Base-by-base conservation (phyloP, 2,329 filamentous ascomycete genomes). In the Fusarium anthophilum region DNA sequence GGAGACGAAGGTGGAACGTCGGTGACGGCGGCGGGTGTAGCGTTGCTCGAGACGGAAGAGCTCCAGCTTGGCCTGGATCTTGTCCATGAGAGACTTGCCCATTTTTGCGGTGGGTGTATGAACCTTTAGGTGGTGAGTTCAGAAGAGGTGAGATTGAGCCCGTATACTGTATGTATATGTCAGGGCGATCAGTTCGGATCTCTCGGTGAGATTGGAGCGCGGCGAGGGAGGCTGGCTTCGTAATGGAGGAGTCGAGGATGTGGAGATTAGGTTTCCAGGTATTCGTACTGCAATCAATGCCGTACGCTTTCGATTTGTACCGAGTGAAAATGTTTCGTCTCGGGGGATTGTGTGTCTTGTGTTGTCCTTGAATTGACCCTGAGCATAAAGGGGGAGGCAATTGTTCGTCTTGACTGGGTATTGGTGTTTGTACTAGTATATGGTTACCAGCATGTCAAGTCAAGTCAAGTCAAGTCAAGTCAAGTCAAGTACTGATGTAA, bases 1-100 rank as follows among this genome's bases (percentile, higher is more conserved):
- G 80, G 93, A 95, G 80, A 93, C 91, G 83, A 97, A 98, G 69
- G 94, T 96, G 62, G 92, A 95, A 82, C 96, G 94, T 78, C 96
- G 94, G 78, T 91, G 85, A 79, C 96, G 94, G 81, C 94, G 93
- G 79, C 93, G 93, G 58, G 95, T 97, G 87, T 98, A 98, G 79
- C 94, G 93, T 86, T 98, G 93, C 86, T 98, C 96, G 76, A 98
- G 92, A 56, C 95, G 94, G 88, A 97, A 96, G 80, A 98, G 91
- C 87, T 98, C 95, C 79, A 97, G 87, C 87, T 93, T 90, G 69
- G 89, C 87, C 77, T 91, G 87, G 81, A 91, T 88, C 81, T 88
- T 87, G 69, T 90, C 87, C 77, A 92, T 79, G 79, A 91, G 79
- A 77, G 85, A 86, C 79, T 86, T 84, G 57, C 84, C 86, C 86